These are phyloP conservation scores for Eucalyptus guilfoylei DNA, from an alignment of 345 rosid species.

Conservation along the genomic window DNA sequence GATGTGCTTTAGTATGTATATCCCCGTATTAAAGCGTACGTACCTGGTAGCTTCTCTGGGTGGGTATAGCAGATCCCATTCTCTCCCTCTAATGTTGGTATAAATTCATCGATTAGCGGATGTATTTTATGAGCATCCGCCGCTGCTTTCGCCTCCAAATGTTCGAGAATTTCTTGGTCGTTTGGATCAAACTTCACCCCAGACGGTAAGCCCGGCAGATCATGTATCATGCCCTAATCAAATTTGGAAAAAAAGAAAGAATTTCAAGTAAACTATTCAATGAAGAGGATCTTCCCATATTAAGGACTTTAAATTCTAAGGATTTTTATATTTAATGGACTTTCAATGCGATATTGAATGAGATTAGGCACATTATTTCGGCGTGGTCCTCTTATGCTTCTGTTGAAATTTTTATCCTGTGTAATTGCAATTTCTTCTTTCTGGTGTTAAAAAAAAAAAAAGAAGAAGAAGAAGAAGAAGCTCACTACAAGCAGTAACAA, in stretches of 20 bases:
- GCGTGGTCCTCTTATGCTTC: background rate
- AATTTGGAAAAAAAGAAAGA: background rate
- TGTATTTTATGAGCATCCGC: constrained; percentile 53
- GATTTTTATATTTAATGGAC: background rate
- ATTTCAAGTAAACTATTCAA: background rate
- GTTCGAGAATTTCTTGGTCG: constrained; percentile 80
- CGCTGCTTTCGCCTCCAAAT: constrained; percentile 65
- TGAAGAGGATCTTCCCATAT: background rate
- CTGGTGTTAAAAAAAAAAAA: background rate
- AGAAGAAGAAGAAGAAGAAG: background rate
- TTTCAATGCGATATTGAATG: background rate
- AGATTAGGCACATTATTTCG: background rate
- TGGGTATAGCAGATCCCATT: constrained; percentile 97
- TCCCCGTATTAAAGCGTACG: background rate
- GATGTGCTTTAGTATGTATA: background rate
- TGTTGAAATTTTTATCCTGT: background rate
- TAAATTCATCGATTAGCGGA: constrained; percentile 86
- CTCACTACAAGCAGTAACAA: background rate
- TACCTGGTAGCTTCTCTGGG: constrained; percentile 93
- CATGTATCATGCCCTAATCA: constrained; percentile 44
- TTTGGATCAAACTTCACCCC: constrained; percentile 95
- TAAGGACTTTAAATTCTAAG: background rate
- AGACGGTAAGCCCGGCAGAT: constrained; percentile 86
- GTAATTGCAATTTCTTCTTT: background rate
- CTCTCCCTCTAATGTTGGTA: constrained; percentile 77